A percentile compares a stretch with the other conserved stretches of the same genome.
These are phyloP conservation scores for Claviceps citrina DNA, from an alignment of 2,329 filamentous ascomycete species.

Conservation along the genomic window DNA sequence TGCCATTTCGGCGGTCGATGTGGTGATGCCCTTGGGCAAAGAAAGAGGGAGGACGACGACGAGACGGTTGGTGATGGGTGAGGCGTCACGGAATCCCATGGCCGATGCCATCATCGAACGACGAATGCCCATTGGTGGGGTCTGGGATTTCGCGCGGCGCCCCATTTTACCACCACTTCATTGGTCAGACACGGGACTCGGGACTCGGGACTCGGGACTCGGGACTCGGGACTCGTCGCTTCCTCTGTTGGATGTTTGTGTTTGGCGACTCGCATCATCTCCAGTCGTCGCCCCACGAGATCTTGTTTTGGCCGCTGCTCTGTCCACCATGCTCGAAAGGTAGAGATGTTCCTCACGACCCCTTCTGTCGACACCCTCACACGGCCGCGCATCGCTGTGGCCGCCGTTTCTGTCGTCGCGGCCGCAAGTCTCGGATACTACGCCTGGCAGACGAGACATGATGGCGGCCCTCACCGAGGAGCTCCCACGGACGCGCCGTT, in stretches of 20 bases:
- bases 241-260: no score
- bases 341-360: slow-evolving; percentile 33
- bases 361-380: slow-evolving; percentile 38
- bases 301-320: neutral
- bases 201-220: no score
- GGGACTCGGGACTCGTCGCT: no score
- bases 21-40: slow-evolving; percentile 1
- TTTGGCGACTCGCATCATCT: no score
- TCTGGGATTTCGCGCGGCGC: no score
- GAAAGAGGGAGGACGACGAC: neutral
- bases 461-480: slow-evolving; percentile 11
- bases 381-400: slow-evolving; percentile 39
- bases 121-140: neutral
- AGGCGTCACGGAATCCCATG: neutral
- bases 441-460: slow-evolving; percentile 29
- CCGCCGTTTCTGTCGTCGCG: slow-evolving; percentile 38
- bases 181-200: no score
- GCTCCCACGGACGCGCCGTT: slow-evolving; percentile 24
- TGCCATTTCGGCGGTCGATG: slow-evolving; percentile 15
- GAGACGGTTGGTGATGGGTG: neutral
- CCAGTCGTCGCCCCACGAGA: neutral
- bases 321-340: slow-evolving; percentile 17
- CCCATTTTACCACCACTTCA: no score
- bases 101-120: slow-evolving; percentile 1
- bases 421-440: slow-evolving; percentile 44